These are phyloP conservation scores for Pisolithus microcarpus DNA, from an alignment of 768 basidiomycete genomes.

Conservation along the genomic window DNA sequence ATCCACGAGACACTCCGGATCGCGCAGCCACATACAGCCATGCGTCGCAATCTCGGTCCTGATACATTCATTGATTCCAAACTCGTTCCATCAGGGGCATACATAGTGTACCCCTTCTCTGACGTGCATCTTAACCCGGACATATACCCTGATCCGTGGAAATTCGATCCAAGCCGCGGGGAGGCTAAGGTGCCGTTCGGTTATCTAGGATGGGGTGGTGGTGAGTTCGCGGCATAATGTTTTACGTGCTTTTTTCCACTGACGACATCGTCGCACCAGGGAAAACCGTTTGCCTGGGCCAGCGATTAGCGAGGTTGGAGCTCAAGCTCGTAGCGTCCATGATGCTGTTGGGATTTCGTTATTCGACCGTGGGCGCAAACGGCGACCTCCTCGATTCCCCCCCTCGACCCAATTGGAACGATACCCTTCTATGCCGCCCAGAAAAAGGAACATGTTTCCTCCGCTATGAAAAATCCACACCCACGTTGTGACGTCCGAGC, in stretches of 20 bases:
- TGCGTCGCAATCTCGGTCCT: constrained; percentile 73
- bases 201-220: constrained; percentile 77
- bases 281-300: constrained; percentile 63
- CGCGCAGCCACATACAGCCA: constrained; percentile 73
- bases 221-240: constrained; percentile 35
- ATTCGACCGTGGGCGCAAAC: constrained; percentile 46
- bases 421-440: constrained; percentile 62
- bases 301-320: constrained; percentile 66
- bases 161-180: constrained; percentile 56
- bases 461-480: constrained; percentile 30
- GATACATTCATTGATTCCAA: constrained; percentile 64
- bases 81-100: constrained; percentile 64
- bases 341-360: constrained; percentile 58
- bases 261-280: constrained; percentile 35
- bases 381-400: constrained; percentile 39
- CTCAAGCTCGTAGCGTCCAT: constrained; percentile 65
- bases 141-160: constrained; percentile 72
- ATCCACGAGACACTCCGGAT: constrained; percentile 73
- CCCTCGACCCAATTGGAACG: constrained; percentile 74
- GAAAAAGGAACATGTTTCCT: constrained; percentile 47
- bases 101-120: constrained; percentile 73
- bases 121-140: constrained; percentile 69
- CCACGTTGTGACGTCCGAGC: constrained; percentile 16
- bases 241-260: constrained; percentile 11
- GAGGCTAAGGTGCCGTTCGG: constrained; percentile 46